Evolutionary conservation across 257 asterid genomes (phyloP).

Genomic region (Solanum sitiens): DNA sequence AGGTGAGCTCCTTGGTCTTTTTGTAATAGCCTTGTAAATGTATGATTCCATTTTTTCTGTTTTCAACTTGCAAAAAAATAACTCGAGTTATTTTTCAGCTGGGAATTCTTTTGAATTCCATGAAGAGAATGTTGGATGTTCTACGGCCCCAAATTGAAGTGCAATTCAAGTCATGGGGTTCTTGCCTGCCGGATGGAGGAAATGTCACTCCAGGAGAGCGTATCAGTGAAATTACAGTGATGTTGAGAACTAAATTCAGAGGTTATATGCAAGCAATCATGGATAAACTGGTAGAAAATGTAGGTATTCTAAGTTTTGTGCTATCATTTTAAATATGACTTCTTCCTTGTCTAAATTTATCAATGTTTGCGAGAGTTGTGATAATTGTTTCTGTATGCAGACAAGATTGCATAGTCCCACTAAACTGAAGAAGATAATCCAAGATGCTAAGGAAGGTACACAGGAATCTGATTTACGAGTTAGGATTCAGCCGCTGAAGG

Average conservation of each 20-base stretch:
- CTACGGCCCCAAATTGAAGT: conserved; percentile 64
- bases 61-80: neutral
- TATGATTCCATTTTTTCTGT: neutral
- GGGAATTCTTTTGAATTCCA: conserved; percentile 75
- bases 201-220: conserved; percentile 58
- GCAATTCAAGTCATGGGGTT: conserved; percentile 68
- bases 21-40: neutral
- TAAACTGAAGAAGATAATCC: conserved; percentile 73
- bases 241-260: conserved; percentile 78
- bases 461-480: conserved; percentile 53
- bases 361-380: neutral
- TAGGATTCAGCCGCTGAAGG: conserved; percentile 79
- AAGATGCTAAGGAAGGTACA: conserved; percentile 61
- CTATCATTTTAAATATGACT: fast-evolving
- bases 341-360: neutral
- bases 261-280: conserved; percentile 66
- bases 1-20: conserved; percentile 21
- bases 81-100: conserved; percentile 32
- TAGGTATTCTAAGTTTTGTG: conserved; percentile 18
- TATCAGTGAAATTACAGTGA: conserved; percentile 76
- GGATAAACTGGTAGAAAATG: conserved; percentile 84
- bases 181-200: conserved; percentile 70
- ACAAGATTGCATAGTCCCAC: conserved; percentile 68
- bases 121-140: conserved; percentile 78
- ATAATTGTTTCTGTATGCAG: conserved; percentile 21